phyloP scores from a whole-genome alignment of 768 basidiomycete species.

The Boletus huronensis region DNA sequence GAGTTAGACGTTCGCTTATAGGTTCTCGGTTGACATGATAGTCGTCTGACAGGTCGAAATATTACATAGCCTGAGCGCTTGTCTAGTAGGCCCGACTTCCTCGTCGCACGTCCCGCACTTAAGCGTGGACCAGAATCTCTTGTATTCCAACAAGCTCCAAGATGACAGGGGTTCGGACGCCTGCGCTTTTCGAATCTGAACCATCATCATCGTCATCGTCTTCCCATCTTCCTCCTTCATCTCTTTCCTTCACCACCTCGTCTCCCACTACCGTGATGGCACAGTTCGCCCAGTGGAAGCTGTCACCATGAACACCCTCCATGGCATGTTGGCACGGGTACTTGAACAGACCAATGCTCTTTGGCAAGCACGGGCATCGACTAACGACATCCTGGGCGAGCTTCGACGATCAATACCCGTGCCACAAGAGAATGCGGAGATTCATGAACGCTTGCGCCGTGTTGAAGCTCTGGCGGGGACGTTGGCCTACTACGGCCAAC shows the following conservation, averaged over 20 bases:
- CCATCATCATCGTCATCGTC: background rate
- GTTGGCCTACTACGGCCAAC: slow-evolving; percentile 4
- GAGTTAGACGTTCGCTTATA: too few species aligned
- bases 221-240: background rate
- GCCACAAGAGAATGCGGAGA: slow-evolving; percentile 36
- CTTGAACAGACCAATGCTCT: slow-evolving; percentile 56
- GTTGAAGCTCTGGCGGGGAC: slow-evolving; percentile 13
- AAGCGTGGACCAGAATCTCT: too few species aligned
- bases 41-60: background rate
- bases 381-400: slow-evolving; percentile 57
- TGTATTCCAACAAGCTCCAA: background rate
- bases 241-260: background rate
- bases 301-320: slow-evolving; percentile 41
- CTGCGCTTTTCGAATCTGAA: background rate
- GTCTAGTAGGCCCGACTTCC: background rate
- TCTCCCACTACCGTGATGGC: slow-evolving; percentile 1
- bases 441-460: slow-evolving; percentile 24
- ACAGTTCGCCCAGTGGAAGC: slow-evolving; percentile 27
- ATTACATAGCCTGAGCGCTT: too few species aligned
- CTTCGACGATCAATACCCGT: slow-evolving; percentile 45
- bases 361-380: slow-evolving; percentile 54
- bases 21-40: too few species aligned
- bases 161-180: background rate
- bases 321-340: slow-evolving; percentile 51
- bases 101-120: background rate